Evolutionary conservation across 2,329 filamentous ascomycete genomes (phyloP).

Genomic region (Camillea tinctor): DNA sequence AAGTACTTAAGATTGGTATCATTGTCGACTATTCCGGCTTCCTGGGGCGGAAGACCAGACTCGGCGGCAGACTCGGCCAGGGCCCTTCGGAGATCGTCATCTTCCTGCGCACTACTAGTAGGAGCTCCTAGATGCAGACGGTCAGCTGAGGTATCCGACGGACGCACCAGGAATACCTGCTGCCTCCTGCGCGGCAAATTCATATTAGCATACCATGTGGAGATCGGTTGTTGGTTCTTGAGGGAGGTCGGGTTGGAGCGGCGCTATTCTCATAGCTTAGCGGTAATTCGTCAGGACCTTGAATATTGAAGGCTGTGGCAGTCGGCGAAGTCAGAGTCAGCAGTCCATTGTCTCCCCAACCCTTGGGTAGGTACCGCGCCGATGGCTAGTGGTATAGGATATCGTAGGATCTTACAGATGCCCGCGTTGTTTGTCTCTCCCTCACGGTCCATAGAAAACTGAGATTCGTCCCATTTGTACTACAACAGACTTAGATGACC

Average conservation of each 20-base stretch:
- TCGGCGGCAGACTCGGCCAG: constrained; percentile 55
- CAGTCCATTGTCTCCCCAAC: neutral
- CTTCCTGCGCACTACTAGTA: constrained; percentile 43
- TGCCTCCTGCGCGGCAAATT: constrained; percentile 44
- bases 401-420: constrained; percentile 40
- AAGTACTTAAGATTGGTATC: constrained; percentile 47
- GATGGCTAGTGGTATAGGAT: neutral
- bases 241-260: constrained; percentile 62
- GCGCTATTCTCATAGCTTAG: constrained; percentile 41
- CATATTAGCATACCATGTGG: constrained; percentile 52
- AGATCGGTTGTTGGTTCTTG: constrained; percentile 56
- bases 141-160: constrained; percentile 24
- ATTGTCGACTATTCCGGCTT: constrained; percentile 47
- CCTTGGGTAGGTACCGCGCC: no score
- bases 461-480: constrained; percentile 56
- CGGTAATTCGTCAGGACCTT: constrained; percentile 48
- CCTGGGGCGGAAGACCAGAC: constrained; percentile 50
- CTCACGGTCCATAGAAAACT: constrained; percentile 53
- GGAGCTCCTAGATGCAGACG: constrained; percentile 35
- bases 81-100: constrained; percentile 56
- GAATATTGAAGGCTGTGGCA: constrained; percentile 54
- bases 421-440: constrained; percentile 43
- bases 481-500: constrained; percentile 23
- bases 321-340: neutral
- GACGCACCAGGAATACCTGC: constrained; percentile 37